Evolutionary conservation across 495 filamentous ascomycete species (phyloP).

Genomic region (Monascus purpureus): DNA sequence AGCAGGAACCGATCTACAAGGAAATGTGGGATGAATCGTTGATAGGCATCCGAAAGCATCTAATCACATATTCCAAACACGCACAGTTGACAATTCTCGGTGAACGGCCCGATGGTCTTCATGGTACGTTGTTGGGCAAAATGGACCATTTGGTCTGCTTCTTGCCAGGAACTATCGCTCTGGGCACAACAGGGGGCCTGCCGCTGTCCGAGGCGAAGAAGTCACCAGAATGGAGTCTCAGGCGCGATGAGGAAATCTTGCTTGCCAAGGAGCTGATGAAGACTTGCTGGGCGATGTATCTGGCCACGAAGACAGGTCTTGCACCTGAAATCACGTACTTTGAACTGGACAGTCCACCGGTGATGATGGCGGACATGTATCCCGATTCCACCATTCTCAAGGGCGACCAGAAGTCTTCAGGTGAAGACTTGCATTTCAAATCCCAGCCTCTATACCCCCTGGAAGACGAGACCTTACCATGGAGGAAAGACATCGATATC

Average conservation of each 20-base stretch:
- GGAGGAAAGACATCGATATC: conserved; percentile 65
- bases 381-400: conserved; percentile 16
- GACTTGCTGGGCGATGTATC: conserved; percentile 96
- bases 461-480: conserved; percentile 18
- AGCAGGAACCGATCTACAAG: conserved; percentile 72
- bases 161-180: conserved; percentile 88
- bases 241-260: conserved; percentile 74
- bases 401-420: conserved; percentile 9
- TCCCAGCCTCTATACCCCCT: conserved; percentile 18
- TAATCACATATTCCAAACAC: conserved; percentile 74
- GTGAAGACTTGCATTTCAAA: conserved; percentile 17
- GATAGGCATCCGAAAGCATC: conserved; percentile 73
- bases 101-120: conserved; percentile 67
- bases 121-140: conserved; percentile 54
- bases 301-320: conserved; percentile 70
- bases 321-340: conserved; percentile 91
- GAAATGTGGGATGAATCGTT: conserved; percentile 89
- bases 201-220: conserved; percentile 61
- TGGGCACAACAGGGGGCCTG: conserved; percentile 69
- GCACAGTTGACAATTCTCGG: conserved; percentile 72
- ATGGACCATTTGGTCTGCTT: conserved; percentile 99
- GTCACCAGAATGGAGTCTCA: conserved; percentile 51
- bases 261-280: conserved; percentile 84
- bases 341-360: conserved; percentile 42
- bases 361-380: conserved; percentile 28